Evolutionary conservation across 2,329 filamentous ascomycete species (phyloP), one percentile per base, ranked within the genome.

Genomic region (Didymella arachidicola): DNA sequence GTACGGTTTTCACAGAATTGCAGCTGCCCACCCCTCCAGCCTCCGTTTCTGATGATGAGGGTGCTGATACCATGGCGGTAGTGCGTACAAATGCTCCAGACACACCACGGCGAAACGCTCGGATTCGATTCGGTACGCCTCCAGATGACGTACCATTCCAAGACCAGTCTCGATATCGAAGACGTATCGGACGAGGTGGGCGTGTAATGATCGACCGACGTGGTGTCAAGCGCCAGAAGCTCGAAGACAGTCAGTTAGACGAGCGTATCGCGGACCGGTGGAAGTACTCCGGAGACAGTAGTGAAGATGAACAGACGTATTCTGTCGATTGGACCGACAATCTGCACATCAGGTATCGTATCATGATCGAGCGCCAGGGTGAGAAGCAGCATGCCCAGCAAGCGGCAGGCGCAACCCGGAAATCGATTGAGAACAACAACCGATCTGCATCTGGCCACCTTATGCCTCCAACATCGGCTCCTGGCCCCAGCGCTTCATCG

Each of bases 191-290:
- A 53, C 89, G 94, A 67, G 84, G 93, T 62, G 92, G 93, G 63
- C 88, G 94, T 38, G 77, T 96, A 66, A 92, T 93, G 85, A 92
- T 98, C 66, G 95, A 98, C 78, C 89, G 93, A 68, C 88, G 91
- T 67, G 88, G 89, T 55, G 81, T 92, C 72, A 84, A 81, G 62
- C 76, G 84, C 42, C 84, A 79, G 29, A 73, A 70, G 57, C 57
- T 68, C 25, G 60, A 66, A 26, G 42, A 29, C 25, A 43, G 53
- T 19, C 47, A 62, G 42, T 39, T 68, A 34, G 75, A 77, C 48
- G 72, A 76, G 38, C 73, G 75, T 43, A 59, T 72, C 19, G 72
- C 72, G 26, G 75, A 78, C 49, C 65, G 75, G 61, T 97, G 90
- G 85, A 96, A 93, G 78, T 96, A 92, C 79, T 92, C 96, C 71